Evolutionary conservation across 441 rosid species (phyloP).

Genomic region (Euphorbia neoarborescens): DNA sequence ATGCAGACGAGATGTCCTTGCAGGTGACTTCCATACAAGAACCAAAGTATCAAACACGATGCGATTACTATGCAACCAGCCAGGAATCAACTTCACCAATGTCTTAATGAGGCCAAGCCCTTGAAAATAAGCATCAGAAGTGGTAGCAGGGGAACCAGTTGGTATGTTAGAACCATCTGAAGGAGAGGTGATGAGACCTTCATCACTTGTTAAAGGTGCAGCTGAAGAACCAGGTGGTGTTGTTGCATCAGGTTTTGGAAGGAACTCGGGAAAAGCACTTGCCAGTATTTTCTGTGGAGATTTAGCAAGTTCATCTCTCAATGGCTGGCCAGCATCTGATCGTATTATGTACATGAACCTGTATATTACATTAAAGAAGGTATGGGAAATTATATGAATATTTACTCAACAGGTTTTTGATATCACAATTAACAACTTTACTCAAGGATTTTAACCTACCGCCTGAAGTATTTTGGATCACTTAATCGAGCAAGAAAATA

Average conservation of each 20-base stretch:
- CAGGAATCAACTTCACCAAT: conserved; percentile 78
- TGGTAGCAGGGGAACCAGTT: conserved; percentile 33
- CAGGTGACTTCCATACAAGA: conserved; percentile 87
- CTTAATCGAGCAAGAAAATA: conserved; percentile 87
- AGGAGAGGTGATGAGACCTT: conserved; percentile 38
- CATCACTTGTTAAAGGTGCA: conserved; percentile 56
- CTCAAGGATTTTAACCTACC: conserved; percentile 43
- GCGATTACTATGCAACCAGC: conserved; percentile 87
- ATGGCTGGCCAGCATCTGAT: conserved; percentile 92
- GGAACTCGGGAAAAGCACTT: conserved; percentile 71
- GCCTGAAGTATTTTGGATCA: conserved; percentile 84
- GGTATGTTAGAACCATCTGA: conserved; percentile 43
- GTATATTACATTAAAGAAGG: conserved; percentile 25
- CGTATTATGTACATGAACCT: conserved; percentile 91
- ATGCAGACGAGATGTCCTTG: conserved; percentile 74
- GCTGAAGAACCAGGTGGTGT: conserved; percentile 43
- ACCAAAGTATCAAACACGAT: conserved; percentile 76
- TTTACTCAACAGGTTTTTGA: conserved; percentile 11
- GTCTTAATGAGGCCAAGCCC: conserved; percentile 91
- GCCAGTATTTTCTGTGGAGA: conserved; percentile 84
- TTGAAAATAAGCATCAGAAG: conserved; percentile 79
- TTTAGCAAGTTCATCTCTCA: conserved; percentile 95
- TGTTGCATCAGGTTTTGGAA: conserved; percentile 55
- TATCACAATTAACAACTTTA: conserved; percentile 16
- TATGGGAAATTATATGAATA: conserved; percentile 13